Evolutionary conservation across 371 early-diverging fungal species (phyloP).

Genomic region (Mortierella sp.): DNA sequence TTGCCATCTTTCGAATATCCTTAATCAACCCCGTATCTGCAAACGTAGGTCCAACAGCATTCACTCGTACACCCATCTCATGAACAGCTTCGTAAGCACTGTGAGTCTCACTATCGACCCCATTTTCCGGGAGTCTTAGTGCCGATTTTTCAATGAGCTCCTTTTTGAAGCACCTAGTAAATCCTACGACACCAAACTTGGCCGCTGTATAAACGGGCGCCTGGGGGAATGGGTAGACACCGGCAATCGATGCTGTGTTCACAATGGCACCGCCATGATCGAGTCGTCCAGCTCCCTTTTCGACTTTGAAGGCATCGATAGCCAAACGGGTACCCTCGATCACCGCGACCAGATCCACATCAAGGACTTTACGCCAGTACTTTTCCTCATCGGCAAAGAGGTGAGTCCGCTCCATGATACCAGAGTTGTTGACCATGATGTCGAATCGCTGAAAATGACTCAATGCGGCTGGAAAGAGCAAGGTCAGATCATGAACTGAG

Average conservation of each 20-base stretch:
- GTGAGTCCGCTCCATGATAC: background rate
- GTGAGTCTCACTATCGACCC: background rate
- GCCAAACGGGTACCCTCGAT: background rate
- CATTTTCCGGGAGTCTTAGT: background rate
- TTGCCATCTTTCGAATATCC: background rate
- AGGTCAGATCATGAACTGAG: background rate
- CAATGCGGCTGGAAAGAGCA: background rate
- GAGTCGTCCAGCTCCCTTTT: background rate
- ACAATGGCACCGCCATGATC: background rate
- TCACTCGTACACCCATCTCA: slow-evolving; percentile 2
- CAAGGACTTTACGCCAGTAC: background rate
- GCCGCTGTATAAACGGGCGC: background rate
- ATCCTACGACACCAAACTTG: background rate
- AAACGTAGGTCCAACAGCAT: background rate
- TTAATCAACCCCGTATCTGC: background rate
- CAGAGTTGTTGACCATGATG: background rate
- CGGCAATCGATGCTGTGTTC: slow-evolving; percentile 3
- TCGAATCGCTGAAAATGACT: background rate
- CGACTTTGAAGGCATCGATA: background rate
- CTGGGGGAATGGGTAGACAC: background rate
- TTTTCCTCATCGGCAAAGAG: background rate
- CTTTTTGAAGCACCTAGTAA: background rate
- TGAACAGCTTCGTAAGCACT: background rate
- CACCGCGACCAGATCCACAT: background rate
- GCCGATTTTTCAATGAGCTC: background rate